Evolutionary conservation across 352 stramenopile genomes (phyloP).

Genomic region (Plasmopara muralis): DNA sequence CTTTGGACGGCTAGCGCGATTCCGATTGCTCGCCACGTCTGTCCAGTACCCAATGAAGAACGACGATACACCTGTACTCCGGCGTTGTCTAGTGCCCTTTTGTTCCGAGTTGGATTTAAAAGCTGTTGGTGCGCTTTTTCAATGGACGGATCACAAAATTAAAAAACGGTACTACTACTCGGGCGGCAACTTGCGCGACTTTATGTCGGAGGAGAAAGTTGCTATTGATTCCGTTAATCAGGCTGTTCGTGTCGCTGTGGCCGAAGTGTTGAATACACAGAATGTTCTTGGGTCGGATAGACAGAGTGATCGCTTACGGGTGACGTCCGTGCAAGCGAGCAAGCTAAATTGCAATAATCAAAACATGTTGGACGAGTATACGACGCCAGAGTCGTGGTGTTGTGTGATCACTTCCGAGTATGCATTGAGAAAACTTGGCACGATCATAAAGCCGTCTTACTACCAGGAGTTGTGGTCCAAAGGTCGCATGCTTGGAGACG

Average conservation of each 20-base stretch:
- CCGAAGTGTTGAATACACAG: background rate
- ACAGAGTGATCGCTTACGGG: background rate
- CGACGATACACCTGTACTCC: background rate
- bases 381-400: background rate
- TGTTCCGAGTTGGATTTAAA: background rate
- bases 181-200: background rate
- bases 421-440: background rate
- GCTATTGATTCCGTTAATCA: background rate
- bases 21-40: background rate
- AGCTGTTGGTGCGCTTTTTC: background rate
- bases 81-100: background rate
- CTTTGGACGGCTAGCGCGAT: background rate
- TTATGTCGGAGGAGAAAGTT: background rate
- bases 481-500: constrained; percentile 3
- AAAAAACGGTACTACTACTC: background rate
- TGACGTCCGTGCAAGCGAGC: too few relatives aligned
- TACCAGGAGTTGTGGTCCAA: constrained; percentile 3
- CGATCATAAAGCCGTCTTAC: background rate
- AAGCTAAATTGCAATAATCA: too few relatives aligned
- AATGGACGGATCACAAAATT: background rate
- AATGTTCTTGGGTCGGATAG: background rate
- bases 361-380: background rate
- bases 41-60: background rate
- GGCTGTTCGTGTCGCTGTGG: background rate
- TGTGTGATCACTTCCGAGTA: constrained; percentile 1